phyloP scores from a whole-genome alignment of 2,329 filamentous ascomycete species.

The Aspergillus tanneri region DNA sequence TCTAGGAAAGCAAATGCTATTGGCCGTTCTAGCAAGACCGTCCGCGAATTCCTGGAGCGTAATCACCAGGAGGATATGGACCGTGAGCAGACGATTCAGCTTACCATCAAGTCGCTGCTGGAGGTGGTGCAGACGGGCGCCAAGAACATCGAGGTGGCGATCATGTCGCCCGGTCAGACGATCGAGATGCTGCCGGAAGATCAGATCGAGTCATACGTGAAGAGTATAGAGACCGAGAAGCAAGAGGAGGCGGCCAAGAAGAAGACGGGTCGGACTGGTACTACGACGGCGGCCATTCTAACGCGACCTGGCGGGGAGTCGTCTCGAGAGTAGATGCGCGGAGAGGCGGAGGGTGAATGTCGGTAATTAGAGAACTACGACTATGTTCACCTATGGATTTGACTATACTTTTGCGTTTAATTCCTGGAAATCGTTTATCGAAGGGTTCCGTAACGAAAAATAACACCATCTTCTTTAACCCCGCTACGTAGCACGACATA shows the following conservation, averaged over 20 bases:
- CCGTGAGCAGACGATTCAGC: slow-evolving; percentile 88
- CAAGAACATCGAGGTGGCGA: slow-evolving; percentile 99
- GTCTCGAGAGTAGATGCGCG: slow-evolving; percentile 14
- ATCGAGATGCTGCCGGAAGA: slow-evolving; percentile 94
- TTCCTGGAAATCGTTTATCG: slow-evolving; percentile 10
- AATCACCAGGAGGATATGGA: slow-evolving; percentile 99
- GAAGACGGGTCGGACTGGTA: slow-evolving; percentile 66
- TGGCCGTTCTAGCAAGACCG: slow-evolving; percentile 96
- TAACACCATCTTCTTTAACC: too few relatives aligned
- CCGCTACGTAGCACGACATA: too few relatives aligned
- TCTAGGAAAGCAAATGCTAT: slow-evolving; percentile 98
- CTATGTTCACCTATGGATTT: too few relatives aligned
- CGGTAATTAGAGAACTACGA: too few relatives aligned
- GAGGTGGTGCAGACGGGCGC: slow-evolving; percentile 98
- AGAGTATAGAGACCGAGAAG: slow-evolving; percentile 99
- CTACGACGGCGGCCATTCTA: slow-evolving; percentile 64
- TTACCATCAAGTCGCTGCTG: slow-evolving; percentile 95
- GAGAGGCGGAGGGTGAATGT: slow-evolving; percentile 7
- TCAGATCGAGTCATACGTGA: slow-evolving; percentile 95
- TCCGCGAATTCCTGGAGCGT: slow-evolving; percentile 95
- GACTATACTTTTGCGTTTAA: slow-evolving; percentile 11
- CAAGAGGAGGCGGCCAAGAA: slow-evolving; percentile 97
- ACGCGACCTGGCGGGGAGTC: slow-evolving; percentile 59
- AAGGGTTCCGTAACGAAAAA: too few relatives aligned
- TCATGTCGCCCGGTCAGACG: slow-evolving; percentile 89